Evolutionary conservation across 331 rosid genomes (phyloP).

Genomic region (Arachis monticola): DNA sequence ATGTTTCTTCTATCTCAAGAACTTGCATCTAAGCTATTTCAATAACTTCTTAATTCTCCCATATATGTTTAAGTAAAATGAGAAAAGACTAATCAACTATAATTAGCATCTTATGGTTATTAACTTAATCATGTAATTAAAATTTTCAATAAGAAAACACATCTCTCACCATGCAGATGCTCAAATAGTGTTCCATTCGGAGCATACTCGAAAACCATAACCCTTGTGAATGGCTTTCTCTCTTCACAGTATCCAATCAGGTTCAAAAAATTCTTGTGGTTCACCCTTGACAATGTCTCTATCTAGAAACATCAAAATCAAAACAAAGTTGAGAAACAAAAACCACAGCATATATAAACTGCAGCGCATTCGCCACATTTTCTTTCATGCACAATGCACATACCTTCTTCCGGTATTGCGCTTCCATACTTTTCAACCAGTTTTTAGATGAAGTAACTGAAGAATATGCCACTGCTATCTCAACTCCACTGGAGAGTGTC

Average conservation of each 20-base stretch:
- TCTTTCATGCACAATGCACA: background rate
- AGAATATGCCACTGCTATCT: slow-evolving; percentile 82
- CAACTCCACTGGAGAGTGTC: slow-evolving; percentile 95
- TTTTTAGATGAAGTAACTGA: slow-evolving; percentile 52
- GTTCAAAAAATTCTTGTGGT: slow-evolving; percentile 92
- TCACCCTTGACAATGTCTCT: slow-evolving; percentile 73
- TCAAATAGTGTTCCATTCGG: slow-evolving; percentile 96
- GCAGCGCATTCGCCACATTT: background rate
- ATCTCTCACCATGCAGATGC: slow-evolving; percentile 83
- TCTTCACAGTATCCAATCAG: slow-evolving; percentile 94
- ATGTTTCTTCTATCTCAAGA: background rate
- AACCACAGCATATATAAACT: background rate
- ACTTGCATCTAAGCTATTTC: background rate
- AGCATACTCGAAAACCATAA: slow-evolving; percentile 97
- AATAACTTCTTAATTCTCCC: background rate
- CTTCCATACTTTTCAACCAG: slow-evolving; percentile 78
- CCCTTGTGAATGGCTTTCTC: slow-evolving; percentile 88
- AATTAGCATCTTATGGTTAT: background rate
- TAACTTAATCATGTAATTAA: background rate
- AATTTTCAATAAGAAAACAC: slow-evolving; percentile 39
- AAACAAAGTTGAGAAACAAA: slow-evolving; percentile 9
- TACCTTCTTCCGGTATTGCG: slow-evolving; percentile 81
- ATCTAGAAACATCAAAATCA: slow-evolving; percentile 54
- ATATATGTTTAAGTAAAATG: background rate
- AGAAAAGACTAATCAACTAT: background rate